phyloP scores from a whole-genome alignment of 306 rosid species.

The Vachellia collinsii region DNA sequence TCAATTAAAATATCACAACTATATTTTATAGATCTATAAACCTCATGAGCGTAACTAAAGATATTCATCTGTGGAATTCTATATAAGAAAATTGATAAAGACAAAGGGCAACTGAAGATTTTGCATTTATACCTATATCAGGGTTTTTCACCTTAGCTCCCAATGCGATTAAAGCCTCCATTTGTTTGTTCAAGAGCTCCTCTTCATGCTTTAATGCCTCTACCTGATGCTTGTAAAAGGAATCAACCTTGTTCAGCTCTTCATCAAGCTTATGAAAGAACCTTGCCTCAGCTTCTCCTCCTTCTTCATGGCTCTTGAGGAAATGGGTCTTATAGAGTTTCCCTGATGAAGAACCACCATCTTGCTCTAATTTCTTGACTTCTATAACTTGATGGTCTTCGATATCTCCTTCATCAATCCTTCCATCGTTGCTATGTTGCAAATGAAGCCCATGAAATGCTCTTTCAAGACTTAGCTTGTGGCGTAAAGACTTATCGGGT shows the following conservation, averaged over 20 bases:
- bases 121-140: conserved; percentile 30
- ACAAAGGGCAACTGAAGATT: neutral
- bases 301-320: conserved; percentile 44
- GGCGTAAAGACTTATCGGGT: conserved; percentile 38
- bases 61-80: neutral
- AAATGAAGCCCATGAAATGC: conserved; percentile 43
- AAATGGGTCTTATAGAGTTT: conserved; percentile 48
- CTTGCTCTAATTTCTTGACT: conserved; percentile 39
- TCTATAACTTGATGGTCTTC: conserved; percentile 52
- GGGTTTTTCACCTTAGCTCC: conserved; percentile 51
- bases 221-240: conserved; percentile 57
- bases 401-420: conserved; percentile 30
- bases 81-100: neutral
- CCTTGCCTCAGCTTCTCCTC: conserved; percentile 50
- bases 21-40: no score
- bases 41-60: no score
- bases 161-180: conserved; percentile 65
- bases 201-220: conserved; percentile 54
- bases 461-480: conserved; percentile 33
- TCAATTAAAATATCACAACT: no score
- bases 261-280: conserved; percentile 68
- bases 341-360: conserved; percentile 51
- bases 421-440: conserved; percentile 40
- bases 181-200: conserved; percentile 53
- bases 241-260: conserved; percentile 67